Evolutionary conservation across 495 filamentous ascomycete species (phyloP).

Genomic region (Penicillium angulare): DNA sequence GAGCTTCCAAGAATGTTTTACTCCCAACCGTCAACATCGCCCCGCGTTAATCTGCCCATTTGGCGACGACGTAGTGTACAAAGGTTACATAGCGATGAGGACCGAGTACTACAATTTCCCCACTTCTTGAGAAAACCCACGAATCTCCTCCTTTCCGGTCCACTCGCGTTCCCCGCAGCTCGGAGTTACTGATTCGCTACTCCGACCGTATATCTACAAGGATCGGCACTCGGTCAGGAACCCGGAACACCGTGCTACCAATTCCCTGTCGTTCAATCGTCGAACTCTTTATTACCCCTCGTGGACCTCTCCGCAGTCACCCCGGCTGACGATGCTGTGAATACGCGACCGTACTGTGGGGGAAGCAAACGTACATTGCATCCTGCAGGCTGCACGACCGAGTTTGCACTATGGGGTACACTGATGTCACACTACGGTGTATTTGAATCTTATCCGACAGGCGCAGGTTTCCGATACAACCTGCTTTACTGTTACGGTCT

Average conservation of each 20-base stretch:
- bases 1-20: no score
- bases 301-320: no score
- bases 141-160: conserved; percentile 1
- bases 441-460: background rate
- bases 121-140: conserved; percentile 3
- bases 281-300: no score
- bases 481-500: conserved; percentile 1
- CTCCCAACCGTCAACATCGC: background rate
- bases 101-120: conserved; percentile 4
- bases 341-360: no score
- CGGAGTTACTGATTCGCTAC: conserved; percentile 9
- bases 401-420: background rate
- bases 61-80: background rate
- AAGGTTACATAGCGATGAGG: conserved; percentile 19
- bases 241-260: background rate
- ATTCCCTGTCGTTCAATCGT: no score
- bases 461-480: conserved; percentile 9
- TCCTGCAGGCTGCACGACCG: no score
- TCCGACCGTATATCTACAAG: conserved; percentile 9
- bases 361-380: background rate
- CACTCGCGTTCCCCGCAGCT: conserved; percentile 19
- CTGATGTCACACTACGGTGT: background rate
- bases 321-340: no score
- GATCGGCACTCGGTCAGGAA: conserved; percentile 16
- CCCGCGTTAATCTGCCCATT: no score